A percentile compares a stretch with the other conserved stretches of the same genome.
These are phyloP conservation scores for Candida neerlandica DNA, from an alignment of 1,139 yeast species.

Conservation along the genomic window DNA sequence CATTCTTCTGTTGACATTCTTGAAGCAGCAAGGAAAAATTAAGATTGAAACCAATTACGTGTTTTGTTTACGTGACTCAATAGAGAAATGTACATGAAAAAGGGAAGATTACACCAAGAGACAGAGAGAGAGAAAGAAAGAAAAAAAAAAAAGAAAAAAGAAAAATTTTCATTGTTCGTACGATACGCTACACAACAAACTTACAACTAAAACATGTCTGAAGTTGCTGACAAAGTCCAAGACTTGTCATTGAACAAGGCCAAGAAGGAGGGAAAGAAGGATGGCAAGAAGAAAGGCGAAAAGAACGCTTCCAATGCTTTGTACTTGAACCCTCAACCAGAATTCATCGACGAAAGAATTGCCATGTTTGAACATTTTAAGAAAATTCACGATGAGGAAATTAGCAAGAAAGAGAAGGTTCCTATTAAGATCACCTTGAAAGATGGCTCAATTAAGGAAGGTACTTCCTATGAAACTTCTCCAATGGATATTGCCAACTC, in stretches of 20 bases:
- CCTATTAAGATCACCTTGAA: slow-evolving; percentile 80
- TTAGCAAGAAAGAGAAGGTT: slow-evolving; percentile 58
- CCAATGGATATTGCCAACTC: slow-evolving; percentile 84
- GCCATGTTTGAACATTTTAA: slow-evolving; percentile 79
- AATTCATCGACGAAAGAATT: slow-evolving; percentile 77
- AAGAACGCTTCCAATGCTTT: slow-evolving; percentile 31
- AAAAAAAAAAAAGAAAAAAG: background rate
- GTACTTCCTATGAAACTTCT: slow-evolving; percentile 84
- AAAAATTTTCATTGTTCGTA: background rate
- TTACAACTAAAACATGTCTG: background rate
- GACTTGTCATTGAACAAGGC: slow-evolving; percentile 4
- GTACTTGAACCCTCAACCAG: slow-evolving; percentile 75
- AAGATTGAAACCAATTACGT: background rate
- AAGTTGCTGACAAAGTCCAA: slow-evolving; percentile 6
- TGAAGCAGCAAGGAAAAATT: background rate
- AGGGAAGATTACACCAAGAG: no score
- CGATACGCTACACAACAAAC: background rate
- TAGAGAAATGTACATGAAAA: no score
- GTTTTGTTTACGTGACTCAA: background rate
- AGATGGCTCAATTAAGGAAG: slow-evolving; percentile 81
- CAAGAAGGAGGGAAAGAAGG: slow-evolving; percentile 15
- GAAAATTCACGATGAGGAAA: slow-evolving; percentile 72
- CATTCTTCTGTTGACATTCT: slow-evolving; percentile 1
- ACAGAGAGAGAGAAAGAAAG: background rate
- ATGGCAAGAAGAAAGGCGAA: slow-evolving; percentile 20